These are phyloP conservation scores for Fusarium veterinarium DNA, from an alignment of 2,329 filamentous ascomycete genomes.

Conservation along the genomic window DNA sequence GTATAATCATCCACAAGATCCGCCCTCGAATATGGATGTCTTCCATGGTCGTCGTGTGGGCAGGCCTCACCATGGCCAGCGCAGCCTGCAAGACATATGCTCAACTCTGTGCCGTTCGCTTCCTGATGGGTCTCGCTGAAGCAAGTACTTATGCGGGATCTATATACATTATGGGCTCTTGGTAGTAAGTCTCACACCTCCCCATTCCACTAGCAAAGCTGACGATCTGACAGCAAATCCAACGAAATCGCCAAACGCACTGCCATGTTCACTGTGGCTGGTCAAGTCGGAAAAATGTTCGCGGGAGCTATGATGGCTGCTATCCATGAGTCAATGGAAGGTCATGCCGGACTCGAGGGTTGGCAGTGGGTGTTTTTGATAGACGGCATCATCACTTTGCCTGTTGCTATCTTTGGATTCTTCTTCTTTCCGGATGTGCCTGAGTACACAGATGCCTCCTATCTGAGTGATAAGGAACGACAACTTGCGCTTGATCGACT, in stretches of 20 bases:
- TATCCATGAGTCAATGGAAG: slow-evolving; percentile 48
- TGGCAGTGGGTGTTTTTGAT: slow-evolving; percentile 60
- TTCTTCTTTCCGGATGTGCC: slow-evolving; percentile 46
- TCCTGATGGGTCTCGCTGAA: slow-evolving; percentile 43
- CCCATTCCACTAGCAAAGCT: fast-evolving
- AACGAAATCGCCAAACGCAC: slow-evolving; percentile 68
- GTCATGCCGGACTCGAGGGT: slow-evolving; percentile 52
- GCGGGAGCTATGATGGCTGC: slow-evolving; percentile 67
- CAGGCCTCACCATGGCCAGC: slow-evolving; percentile 60
- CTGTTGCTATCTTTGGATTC: slow-evolving; percentile 36
- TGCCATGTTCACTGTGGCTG: slow-evolving; percentile 68
- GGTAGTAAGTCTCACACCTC: slow-evolving; percentile 54
- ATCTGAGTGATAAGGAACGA: slow-evolving; percentile 50
- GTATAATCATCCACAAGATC: slow-evolving; percentile 69
- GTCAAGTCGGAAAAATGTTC: slow-evolving; percentile 68
- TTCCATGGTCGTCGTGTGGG: slow-evolving; percentile 69
- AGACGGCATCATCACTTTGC: slow-evolving; percentile 35
- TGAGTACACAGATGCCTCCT: slow-evolving; percentile 51
- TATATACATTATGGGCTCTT: slow-evolving; percentile 55
- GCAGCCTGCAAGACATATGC: slow-evolving; percentile 48
- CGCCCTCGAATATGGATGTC: slow-evolving; percentile 70
- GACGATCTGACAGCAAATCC: slow-evolving; percentile 46
- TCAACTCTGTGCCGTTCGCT: slow-evolving; percentile 45
- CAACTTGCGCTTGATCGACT: slow-evolving; percentile 47
- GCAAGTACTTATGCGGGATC: slow-evolving; percentile 47